Base-by-base conservation (phyloP, 345 rosid species). In the Anacardium occidentale region DNA sequence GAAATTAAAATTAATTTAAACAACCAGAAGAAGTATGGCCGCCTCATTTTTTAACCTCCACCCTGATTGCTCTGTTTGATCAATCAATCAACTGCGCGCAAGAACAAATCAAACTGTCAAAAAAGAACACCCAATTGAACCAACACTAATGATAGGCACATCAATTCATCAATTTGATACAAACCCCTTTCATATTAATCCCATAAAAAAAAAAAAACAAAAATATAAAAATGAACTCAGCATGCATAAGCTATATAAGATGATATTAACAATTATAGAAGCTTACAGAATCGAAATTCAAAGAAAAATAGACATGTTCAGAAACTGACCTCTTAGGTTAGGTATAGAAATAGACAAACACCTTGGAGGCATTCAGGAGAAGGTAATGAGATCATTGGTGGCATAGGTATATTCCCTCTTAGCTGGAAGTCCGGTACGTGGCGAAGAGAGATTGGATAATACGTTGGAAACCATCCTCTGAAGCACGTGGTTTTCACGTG, bases 21-120 rank as follows among this genome's bases (percentile, higher is more conserved):
- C 70, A 73, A 50, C 48, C 75, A 37, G 42, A 7, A 37, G 42
- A 7, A 37, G 8, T 37, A 10, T 44, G 55, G 63, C 63, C 24
- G 61, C 85, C 76, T 82, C 78, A 52, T 79, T 32, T 18, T 37
- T 37, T 57, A 42, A 70, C 14, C 71, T 5, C 42, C 42, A 5
- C 42, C 42, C 8, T 68, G 70, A 59, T 50, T 64, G 11, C 59
- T 68, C 17, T 15, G 18, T 18, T 50, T 50, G 72, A 77, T 75
- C 77, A 71, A 77, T 73, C 77, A 74, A 59, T 58, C 42, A 67
- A 52, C 84, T 75, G 68, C 68, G 73, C 48, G 20, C 54, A 48
- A 42, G 22, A 67, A n/a, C 6, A 62, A 47, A 74, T 21, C n/a
- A 32, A 67, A 18, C 8, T 7, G 26, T 25, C 55, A 65, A 50